Conservation (phyloP, 208 protist genomes). For the Leptomonas pyrrhocoris region DNA sequence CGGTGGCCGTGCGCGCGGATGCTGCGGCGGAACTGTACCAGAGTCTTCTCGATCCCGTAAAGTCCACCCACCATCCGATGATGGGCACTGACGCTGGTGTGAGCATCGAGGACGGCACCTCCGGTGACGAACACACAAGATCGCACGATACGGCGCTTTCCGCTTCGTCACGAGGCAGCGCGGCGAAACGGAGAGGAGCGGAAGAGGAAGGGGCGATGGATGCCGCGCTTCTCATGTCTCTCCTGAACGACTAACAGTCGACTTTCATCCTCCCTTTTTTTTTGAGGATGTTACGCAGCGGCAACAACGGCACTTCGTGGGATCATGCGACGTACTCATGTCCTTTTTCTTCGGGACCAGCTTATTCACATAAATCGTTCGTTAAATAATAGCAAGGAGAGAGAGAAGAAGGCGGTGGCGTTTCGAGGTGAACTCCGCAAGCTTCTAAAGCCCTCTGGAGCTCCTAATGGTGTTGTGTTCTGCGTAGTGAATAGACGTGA, state of each 20-base stretch:
- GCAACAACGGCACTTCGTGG: no score
- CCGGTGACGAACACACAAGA: background rate
- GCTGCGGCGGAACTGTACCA: constrained; percentile 29
- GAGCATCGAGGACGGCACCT: background rate
- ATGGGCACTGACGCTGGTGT: background rate
- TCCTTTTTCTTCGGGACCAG: no score
- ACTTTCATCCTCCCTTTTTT: background rate
- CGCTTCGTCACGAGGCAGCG: background rate
- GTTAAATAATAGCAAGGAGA: no score
- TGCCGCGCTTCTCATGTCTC: constrained; percentile 27
- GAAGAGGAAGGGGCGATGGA: constrained; percentile 26
- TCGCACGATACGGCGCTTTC: background rate
- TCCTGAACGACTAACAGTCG: constrained; percentile 11
- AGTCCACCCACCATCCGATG: background rate
- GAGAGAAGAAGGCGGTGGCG: no score
- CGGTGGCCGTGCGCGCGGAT: constrained; percentile 10
- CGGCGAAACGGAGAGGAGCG: background rate
- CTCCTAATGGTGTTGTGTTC: no score
- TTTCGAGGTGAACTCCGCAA: no score
- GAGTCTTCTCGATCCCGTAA: constrained; percentile 5
- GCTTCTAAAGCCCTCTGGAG: no score
- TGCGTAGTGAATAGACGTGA: no score
- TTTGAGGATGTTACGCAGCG: no score
- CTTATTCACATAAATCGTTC: no score
- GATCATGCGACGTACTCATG: no score